Conservation (phyloP, 2,329 filamentous ascomycete genomes). For the Coleophoma crateriformis region DNA sequence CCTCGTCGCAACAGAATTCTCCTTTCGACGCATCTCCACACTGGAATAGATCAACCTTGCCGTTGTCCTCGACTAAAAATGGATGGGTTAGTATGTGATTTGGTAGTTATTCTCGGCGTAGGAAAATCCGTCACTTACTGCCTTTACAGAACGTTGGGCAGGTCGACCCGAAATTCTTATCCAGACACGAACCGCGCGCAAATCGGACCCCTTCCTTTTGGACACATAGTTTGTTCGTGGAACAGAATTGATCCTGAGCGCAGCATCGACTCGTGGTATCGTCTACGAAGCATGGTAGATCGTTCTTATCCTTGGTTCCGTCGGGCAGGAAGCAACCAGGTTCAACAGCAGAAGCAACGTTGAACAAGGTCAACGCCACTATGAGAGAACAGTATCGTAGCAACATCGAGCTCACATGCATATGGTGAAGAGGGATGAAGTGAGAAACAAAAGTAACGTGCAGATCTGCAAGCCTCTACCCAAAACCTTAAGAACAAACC, state of each 20-base stretch:
- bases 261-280: constrained; percentile 10
- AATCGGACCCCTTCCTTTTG: constrained; percentile 4
- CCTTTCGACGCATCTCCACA: constrained; percentile 8
- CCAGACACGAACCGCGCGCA: constrained; percentile 9
- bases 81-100: too few species aligned
- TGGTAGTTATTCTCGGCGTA: too few species aligned
- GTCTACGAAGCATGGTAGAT: constrained; percentile 9
- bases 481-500: too few species aligned
- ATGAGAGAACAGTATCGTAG: constrained; percentile 2
- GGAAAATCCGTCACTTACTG: constrained; percentile 1
- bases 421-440: too few species aligned
- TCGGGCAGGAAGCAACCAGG: constrained; percentile 8
- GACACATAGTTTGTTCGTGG: constrained; percentile 12
- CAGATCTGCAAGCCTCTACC: too few species aligned
- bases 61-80: constrained; percentile 4
- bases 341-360: background rate
- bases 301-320: constrained; percentile 4
- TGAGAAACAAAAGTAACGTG: background rate
- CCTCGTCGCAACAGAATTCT: constrained; percentile 13
- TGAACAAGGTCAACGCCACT: constrained; percentile 3
- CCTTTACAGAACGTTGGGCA: constrained; percentile 12
- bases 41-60: constrained; percentile 5
- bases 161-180: constrained; percentile 5
- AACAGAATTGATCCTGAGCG: constrained; percentile 8
- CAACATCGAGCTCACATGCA: constrained; percentile 2